These are phyloP conservation scores for Blastocystis sp. DNA, from an alignment of 352 stramenopile species.

Conservation along the genomic window DNA sequence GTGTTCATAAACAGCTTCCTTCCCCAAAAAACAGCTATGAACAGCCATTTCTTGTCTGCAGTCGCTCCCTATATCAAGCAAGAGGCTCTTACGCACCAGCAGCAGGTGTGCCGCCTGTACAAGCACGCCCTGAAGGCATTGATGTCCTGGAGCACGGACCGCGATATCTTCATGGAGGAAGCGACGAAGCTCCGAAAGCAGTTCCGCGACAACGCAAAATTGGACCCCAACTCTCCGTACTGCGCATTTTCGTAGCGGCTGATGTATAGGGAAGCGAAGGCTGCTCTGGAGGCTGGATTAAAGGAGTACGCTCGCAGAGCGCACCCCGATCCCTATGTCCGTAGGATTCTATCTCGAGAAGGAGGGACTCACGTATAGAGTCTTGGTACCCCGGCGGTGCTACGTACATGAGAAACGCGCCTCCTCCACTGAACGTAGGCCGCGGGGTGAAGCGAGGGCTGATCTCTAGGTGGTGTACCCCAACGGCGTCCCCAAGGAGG, in stretches of 20 bases:
- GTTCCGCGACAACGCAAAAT: conserved; percentile 56
- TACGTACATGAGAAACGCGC: conserved; percentile 69
- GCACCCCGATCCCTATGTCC: conserved; percentile 66
- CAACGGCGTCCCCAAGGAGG: conserved; percentile 64
- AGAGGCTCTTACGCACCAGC: conserved; percentile 62
- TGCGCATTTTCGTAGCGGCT: not conserved
- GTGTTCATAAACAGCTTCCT: not conserved
- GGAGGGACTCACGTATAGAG: not conserved
- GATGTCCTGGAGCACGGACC: conserved; percentile 62
- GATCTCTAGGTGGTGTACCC: conserved; percentile 66
- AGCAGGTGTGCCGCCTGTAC: conserved; percentile 62
- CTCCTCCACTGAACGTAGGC: conserved; percentile 67
- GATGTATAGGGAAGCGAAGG: conserved; percentile 54
- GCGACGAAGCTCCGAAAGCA: conserved; percentile 36
- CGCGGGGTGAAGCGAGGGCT: not conserved
- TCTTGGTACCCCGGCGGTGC: conserved; percentile 65
- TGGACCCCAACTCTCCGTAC: conserved; percentile 65
- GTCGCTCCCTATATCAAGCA: conserved; percentile 67
- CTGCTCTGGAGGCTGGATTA: conserved; percentile 41
- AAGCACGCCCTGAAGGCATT: conserved; percentile 56
- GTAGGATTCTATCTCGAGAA: conserved; percentile 20
- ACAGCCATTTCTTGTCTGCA: conserved; percentile 69
- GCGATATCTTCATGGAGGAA: conserved; percentile 65
- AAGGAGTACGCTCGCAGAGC: conserved; percentile 40
- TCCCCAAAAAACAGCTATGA: conserved; percentile 56